Evolutionary conservation across 2,329 filamentous ascomycete species (phyloP), one percentile per base, ranked within the genome.

Genomic region (Fusarium armeniacum): DNA sequence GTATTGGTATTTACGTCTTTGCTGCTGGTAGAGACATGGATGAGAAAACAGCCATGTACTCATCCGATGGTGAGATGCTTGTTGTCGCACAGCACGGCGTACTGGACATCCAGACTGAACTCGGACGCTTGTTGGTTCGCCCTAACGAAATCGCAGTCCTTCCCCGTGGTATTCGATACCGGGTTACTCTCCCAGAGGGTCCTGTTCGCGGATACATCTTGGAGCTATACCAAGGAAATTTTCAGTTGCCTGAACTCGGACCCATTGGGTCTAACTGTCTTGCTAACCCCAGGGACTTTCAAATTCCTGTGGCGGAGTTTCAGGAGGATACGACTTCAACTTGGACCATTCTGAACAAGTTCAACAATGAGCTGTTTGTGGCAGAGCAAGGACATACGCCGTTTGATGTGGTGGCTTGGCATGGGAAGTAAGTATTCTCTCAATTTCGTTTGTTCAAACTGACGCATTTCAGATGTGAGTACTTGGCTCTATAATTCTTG

Each of bases 361-460:
- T 91, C 73, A 88, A 88, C 73, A 89, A 90, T 69, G 82, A 84
- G 44, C 83, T 93, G 43, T 93, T 92, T 38, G 30, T 62, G 3
- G 65, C 61, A 1, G 36, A 67, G 7, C 92, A 94, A 79, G 79
- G 83, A 12, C 92, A 94, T 78, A 90, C 89, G 0, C 92, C 92
- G 0, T 95, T 94, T 72, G 91, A 95, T 76, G 87, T 94, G 0
- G 92, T 93, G 4, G 91, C 89, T 6, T 94, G 92, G 91, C 92
- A 94, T 76, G 92, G 92, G 44, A 92, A 89, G 71, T 94, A 92
- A 81, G 90, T 91, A 67, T 38, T 13, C 5, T 38, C n/a, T 38
- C 11, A 12, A 38, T 5, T 33, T 15, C 13, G 5, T 7, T 13
- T 13, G 36, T 20, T 20, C 18, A 38, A 38, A 11, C 36, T 38